Percentiles rank a stretch among this genome's conserved stretches.
Evolutionary conservation across 2,329 filamentous ascomycete genomes (phyloP).

Genomic region (Zymoseptoria ardabiliae): DNA sequence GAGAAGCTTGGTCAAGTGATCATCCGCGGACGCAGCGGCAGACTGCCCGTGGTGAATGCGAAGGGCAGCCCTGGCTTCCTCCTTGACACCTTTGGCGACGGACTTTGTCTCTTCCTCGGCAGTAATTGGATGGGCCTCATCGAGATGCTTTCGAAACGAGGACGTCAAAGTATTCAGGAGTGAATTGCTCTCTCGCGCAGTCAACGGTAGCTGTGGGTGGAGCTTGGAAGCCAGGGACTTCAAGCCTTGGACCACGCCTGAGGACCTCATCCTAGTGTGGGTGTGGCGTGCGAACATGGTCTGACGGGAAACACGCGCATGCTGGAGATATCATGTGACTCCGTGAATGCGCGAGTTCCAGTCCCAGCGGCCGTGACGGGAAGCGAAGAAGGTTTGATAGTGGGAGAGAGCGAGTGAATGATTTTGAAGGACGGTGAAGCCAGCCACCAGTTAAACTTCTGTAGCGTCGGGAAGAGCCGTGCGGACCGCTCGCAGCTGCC

Average conservation of each 20-base stretch:
- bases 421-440: not conserved
- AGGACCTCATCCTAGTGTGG: constrained; percentile 43
- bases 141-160: constrained; percentile 57
- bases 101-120: constrained; percentile 2
- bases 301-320: not conserved
- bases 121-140: constrained; percentile 46
- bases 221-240: constrained; percentile 48
- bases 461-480: not conserved
- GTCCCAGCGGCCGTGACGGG: not conserved
- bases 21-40: constrained; percentile 35
- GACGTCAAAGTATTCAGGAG: constrained; percentile 54
- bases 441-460: not conserved
- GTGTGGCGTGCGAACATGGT: constrained; percentile 16
- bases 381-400: not conserved
- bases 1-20: constrained; percentile 45
- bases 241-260: constrained; percentile 39
- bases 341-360: not conserved
- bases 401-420: not conserved
- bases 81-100: constrained; percentile 16
- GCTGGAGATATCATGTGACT: not conserved
- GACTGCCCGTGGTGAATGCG: constrained; percentile 21
- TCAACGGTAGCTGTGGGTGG: constrained; percentile 46
- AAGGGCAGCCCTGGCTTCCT: not conserved
- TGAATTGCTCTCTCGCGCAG: constrained; percentile 50
- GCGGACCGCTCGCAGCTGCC: not conserved